A percentile compares a stretch with the other conserved stretches of the same genome.
These are phyloP conservation scores for Pseudogymnoascus verrucosus DNA, from an alignment of 2,329 filamentous ascomycete species.

Conservation along the genomic window DNA sequence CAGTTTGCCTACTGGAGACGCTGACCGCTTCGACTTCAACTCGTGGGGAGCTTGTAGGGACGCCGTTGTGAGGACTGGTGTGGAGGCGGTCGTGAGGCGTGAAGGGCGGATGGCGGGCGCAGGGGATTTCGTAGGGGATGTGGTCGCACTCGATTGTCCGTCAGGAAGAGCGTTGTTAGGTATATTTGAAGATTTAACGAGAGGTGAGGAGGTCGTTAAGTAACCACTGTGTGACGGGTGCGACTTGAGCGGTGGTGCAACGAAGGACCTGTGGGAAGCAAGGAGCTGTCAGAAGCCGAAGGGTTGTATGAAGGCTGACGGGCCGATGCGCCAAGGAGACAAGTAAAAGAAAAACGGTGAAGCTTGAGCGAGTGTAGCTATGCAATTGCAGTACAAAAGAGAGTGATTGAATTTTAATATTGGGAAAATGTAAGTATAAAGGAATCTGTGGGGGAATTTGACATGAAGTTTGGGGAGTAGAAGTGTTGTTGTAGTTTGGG, in stretches of 20 bases:
- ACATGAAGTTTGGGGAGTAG: neutral
- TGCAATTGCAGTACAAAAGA: neutral
- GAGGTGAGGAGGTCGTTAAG: slow-evolving; percentile 60
- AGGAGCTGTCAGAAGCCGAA: neutral
- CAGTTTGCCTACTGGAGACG: slow-evolving; percentile 64
- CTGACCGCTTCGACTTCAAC: slow-evolving; percentile 46
- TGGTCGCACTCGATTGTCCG: neutral
- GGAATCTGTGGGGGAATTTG: neutral
- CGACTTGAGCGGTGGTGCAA: slow-evolving; percentile 41
- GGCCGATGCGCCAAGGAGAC: neutral
- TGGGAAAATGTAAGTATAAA: neutral
- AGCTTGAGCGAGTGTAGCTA: neutral
- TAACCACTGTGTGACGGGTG: slow-evolving; percentile 61
- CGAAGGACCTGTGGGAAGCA: neutral
- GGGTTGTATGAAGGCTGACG: neutral
- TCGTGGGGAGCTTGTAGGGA: slow-evolving; percentile 35
- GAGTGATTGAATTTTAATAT: neutral
- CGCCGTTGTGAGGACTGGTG: slow-evolving; percentile 28
- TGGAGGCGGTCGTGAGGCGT: slow-evolving; percentile 26
- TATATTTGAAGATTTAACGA: slow-evolving; percentile 51
- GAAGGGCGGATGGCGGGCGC: slow-evolving; percentile 13
- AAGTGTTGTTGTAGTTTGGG: neutral
- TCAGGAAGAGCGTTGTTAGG: slow-evolving; percentile 28
- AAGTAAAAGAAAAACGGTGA: neutral
- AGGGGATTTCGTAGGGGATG: slow-evolving; percentile 32